Base-by-base conservation (phyloP, 2,329 filamentous ascomycete genomes). In the Fusarium cyanostomum region DNA sequence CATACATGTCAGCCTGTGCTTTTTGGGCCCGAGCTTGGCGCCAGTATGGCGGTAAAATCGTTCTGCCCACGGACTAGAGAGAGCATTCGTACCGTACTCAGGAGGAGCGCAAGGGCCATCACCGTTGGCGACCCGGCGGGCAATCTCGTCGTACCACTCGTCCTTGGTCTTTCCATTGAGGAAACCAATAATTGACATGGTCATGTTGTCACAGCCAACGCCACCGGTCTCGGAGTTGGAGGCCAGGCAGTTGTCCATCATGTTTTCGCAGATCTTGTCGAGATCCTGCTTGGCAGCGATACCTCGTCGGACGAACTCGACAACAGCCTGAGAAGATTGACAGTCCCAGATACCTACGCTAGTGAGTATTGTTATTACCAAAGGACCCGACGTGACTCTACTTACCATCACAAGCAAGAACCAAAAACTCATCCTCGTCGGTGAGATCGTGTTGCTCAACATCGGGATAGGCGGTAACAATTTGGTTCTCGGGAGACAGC, bases 151-250 rank as follows among this genome's bases (percentile, higher is more conserved):
- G 78, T 99, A 99, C 95, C 95, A 99, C 81, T 97, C 91, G 74
- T 97, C 94, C 86, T 96, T 96, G 71, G 89, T 91, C 84, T 92
- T 93, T 77, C 94, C 95, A 73, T 92, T 88, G 69, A 99, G 86
- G 75, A 99, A 88, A 68, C 90, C 95, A 73, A 99, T 82, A 67
- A 99, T 86, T 71, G 90, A 83, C 91, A 99, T 98, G 69, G 95
- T 99, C 95, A 99, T 99, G 84, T 99, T 99, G 82, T 99, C 95
- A 78, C 95, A 99, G 62, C 95, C 95, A 62, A 99, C 94, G 64
- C 95, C 95, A 52, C 95, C 95, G 28, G 94, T 97, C 80, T 99
- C 95, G 68, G 94, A 97, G 85, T 96, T 98, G 61, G 94, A 96
- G 35, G 95, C 94, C 67, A 99, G 84, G 76, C 95, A 99, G 82